phyloP scores from a whole-genome alignment of 148 eudicot species.

The Rhododendron simsii region DNA sequence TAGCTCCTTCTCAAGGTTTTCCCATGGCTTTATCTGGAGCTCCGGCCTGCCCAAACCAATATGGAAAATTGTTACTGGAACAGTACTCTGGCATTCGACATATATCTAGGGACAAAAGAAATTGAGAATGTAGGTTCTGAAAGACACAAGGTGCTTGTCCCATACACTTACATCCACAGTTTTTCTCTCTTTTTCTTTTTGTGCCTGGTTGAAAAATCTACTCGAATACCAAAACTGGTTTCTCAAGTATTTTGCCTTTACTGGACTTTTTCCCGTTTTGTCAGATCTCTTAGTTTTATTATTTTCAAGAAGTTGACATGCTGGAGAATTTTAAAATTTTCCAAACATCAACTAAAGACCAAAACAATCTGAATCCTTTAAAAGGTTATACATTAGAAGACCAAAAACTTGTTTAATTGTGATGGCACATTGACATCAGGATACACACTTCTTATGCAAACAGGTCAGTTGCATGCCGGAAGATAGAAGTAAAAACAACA shows the following conservation, averaged over 20 bases:
- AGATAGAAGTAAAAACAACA: neutral
- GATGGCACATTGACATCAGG: neutral
- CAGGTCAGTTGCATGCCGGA: neutral
- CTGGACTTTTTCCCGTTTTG: neutral
- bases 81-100: neutral
- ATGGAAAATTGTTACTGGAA: neutral
- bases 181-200: neutral
- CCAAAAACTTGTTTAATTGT: neutral
- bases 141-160: neutral
- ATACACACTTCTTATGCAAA: neutral
- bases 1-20: constrained; percentile 18
- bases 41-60: constrained; percentile 36
- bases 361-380: neutral
- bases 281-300: neutral
- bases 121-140: neutral
- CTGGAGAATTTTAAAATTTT: neutral
- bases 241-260: neutral
- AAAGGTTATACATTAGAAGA: neutral
- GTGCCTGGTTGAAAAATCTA: neutral
- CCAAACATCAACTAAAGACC: neutral
- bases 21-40: constrained; percentile 50
- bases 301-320: neutral
- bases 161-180: neutral
- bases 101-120: neutral
- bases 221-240: neutral